Evolutionary conservation across 1,284 basidiomycete genomes (phyloP).

Genomic region (Melampsora abietis-canadensis): DNA sequence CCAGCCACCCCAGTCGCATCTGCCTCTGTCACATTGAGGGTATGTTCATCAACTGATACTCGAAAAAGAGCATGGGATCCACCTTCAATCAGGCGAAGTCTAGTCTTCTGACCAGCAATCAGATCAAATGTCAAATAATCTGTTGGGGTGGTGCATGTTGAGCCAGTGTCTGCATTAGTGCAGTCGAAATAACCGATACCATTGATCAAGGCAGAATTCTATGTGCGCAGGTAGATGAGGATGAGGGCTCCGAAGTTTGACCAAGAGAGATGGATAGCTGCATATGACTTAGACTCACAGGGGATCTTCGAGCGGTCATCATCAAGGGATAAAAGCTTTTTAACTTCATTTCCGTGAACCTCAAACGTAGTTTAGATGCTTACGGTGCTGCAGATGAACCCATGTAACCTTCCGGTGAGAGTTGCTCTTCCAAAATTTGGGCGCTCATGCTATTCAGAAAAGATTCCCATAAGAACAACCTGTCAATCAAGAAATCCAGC

Average conservation of each 20-base stretch:
- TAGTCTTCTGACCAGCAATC: not conserved
- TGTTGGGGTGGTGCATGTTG: not conserved
- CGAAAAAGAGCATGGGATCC: not conserved
- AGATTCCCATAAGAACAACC: not conserved
- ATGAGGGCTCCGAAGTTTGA: too few relatives aligned
- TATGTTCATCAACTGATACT: conserved; percentile 15
- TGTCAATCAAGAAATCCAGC: not conserved
- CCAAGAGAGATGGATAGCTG: too few relatives aligned
- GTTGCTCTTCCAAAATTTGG: conserved; percentile 19
- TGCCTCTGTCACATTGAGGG: conserved; percentile 8
- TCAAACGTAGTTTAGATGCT: conserved; percentile 54
- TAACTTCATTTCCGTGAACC: conserved; percentile 48
- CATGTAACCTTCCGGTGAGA: conserved; percentile 46
- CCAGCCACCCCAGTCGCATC: conserved; percentile 8
- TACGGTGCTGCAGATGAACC: conserved; percentile 50
- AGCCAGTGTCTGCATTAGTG: not conserved
- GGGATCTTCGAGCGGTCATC: not conserved
- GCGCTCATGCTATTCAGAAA: not conserved
- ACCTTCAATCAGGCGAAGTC: conserved; percentile 1
- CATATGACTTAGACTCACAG: not conserved
- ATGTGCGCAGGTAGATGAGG: too few relatives aligned
- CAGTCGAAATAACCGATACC: conserved; percentile 17
- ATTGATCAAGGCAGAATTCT: conserved; percentile 14
- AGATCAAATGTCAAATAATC: conserved; percentile 2
- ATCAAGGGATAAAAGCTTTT: not conserved